phyloP scores from a whole-genome alignment of 2,329 filamentous ascomycete species.

The Arthrobotrys sinensis region DNA sequence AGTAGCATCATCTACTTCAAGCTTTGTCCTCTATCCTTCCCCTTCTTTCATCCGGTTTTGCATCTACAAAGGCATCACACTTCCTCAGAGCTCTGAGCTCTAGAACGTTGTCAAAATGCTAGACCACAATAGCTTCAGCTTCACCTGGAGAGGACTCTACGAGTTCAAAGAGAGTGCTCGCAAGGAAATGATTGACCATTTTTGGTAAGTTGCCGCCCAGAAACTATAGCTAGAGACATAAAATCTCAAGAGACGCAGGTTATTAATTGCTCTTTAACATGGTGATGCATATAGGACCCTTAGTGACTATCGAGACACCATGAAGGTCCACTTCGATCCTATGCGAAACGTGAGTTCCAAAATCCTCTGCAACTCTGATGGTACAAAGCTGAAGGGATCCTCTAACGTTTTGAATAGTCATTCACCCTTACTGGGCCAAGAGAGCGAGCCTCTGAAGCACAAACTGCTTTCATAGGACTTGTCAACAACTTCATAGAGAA shows the following conservation, averaged over 20 bases:
- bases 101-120: slow-evolving; percentile 12
- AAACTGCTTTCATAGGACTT: slow-evolving; percentile 32
- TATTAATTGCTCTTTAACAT: not conserved
- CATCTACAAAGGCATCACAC: not conserved
- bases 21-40: not conserved
- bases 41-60: not conserved
- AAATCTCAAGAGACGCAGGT: not conserved
- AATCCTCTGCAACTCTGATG: not conserved
- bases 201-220: slow-evolving; percentile 18
- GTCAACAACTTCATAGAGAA: slow-evolving; percentile 36
- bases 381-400: not conserved
- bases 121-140: slow-evolving; percentile 52
- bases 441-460: slow-evolving; percentile 27
- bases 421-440: slow-evolving; percentile 50
- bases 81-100: not conserved
- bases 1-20: not conserved
- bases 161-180: slow-evolving; percentile 52
- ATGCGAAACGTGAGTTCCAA: slow-evolving; percentile 37
- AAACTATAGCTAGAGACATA: not conserved
- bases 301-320: slow-evolving; percentile 36
- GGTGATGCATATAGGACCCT: slow-evolving; percentile 19
- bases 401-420: slow-evolving; percentile 34
- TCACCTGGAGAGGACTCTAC: slow-evolving; percentile 55
- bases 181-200: slow-evolving; percentile 49
- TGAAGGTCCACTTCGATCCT: slow-evolving; percentile 54